Evolutionary conservation across 2,329 filamentous ascomycete species (phyloP).

Genomic region (Leptographium lundbergii): DNA sequence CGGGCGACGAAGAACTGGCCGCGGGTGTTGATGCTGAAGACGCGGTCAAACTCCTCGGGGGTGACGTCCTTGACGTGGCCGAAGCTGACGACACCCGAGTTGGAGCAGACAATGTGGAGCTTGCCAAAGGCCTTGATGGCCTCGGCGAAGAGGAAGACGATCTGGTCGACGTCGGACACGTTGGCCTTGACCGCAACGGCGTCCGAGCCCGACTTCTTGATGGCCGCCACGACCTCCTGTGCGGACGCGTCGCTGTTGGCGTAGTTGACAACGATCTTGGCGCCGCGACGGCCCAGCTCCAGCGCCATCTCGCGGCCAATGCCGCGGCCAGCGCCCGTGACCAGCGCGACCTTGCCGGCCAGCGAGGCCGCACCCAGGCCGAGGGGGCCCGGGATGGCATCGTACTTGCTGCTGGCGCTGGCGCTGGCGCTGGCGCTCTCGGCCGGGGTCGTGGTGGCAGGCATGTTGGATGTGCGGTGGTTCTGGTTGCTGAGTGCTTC

Average conservation of each 20-base stretch:
- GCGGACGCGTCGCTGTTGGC: conserved; percentile 14
- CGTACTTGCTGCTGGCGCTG: conserved; percentile 16
- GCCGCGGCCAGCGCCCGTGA: conserved; percentile 33
- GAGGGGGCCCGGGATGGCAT: conserved; percentile 20
- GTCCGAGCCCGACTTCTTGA: conserved; percentile 12
- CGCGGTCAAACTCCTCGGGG: conserved; percentile 46
- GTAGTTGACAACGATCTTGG: conserved; percentile 23
- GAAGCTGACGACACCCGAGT: conserved; percentile 47
- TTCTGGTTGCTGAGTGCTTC: background rate
- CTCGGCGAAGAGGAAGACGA: conserved; percentile 26
- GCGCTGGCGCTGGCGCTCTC: conserved; percentile 4
- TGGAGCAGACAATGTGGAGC: conserved; percentile 49
- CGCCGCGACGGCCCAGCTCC: conserved; percentile 17
- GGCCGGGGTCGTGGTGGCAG: conserved; percentile 9
- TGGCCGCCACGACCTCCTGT: conserved; percentile 11
- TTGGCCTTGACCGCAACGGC: conserved; percentile 20
- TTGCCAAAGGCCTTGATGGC: conserved; percentile 44
- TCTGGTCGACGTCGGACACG: conserved; percentile 19
- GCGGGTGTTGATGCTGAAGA: conserved; percentile 46
- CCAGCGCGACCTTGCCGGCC: conserved; percentile 16
- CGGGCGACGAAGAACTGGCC: conserved; percentile 52
- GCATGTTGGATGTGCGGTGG: background rate
- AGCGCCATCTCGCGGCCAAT: conserved; percentile 50
- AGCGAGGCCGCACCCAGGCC: conserved; percentile 17
- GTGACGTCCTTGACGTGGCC: conserved; percentile 45